A percentile compares a stretch with the other conserved stretches of the same genome.
Evolutionary conservation across 768 basidiomycete species (phyloP).

Genomic region (Lactarius deliciosus): DNA sequence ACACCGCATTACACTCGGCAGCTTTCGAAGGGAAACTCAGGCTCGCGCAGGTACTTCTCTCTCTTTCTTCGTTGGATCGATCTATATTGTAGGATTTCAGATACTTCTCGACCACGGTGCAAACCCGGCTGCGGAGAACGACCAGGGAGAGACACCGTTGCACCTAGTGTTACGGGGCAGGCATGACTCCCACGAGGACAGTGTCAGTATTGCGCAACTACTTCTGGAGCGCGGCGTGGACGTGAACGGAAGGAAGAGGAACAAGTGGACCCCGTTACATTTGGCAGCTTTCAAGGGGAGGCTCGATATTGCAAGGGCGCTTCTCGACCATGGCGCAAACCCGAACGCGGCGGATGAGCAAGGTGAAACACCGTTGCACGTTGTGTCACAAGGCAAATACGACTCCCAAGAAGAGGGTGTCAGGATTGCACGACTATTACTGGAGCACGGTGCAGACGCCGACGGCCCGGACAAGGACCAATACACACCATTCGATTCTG

Average conservation of each 20-base stretch:
- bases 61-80: too few relatives aligned
- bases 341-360: background rate
- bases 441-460: background rate
- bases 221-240: too few relatives aligned
- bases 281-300: background rate
- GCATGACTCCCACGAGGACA: too few relatives aligned
- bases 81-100: background rate
- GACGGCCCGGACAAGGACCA: background rate
- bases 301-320: background rate
- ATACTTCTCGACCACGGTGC: background rate
- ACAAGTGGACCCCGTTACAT: background rate
- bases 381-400: background rate
- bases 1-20: background rate
- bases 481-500: background rate
- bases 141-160: background rate
- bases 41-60: background rate
- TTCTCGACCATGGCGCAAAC: background rate
- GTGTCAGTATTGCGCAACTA: too few relatives aligned
- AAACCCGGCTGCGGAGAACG: background rate
- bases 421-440: background rate
- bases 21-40: background rate
- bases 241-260: too few relatives aligned
- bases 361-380: background rate
- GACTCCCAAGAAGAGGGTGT: background rate
- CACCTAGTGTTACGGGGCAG: background rate